Base-by-base conservation (phyloP, 2,329 filamentous ascomycete species). In the Xylaria hypoxylon region DNA sequence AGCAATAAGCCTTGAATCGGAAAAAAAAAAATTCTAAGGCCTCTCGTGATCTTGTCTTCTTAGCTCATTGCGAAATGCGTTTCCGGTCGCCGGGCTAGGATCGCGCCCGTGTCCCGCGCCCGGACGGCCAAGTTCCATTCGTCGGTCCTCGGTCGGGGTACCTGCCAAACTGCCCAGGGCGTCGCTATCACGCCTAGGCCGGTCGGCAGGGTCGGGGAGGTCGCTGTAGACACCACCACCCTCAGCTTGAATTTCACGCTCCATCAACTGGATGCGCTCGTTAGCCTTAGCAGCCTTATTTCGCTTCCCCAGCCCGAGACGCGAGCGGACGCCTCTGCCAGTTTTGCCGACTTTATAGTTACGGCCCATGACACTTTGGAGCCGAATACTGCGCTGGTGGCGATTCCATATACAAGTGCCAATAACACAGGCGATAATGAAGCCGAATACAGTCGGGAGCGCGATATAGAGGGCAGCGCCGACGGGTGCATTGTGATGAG, bases 331-430 rank as follows among this genome's bases (percentile, higher is more conserved):
- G 74, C 64, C 74, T 72, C 76, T 77, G 59, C 78, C 51, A 73
- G 59, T 75, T 72, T 77, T 77, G 58, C 78, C 75, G 63, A 81
- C 77, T 64, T 83, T 81, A 75, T 85, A 85, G 45, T 84, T 82
- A 68, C 80, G 73, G 68, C 80, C 73, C 80, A 87, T 84, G 77
- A 87, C 78, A 72, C 83, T 85, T 59, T 83, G 85, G 52, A 88
- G 73, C 4, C 78, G 77, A 66, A 88, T 85, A 66, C 75, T 75
- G 62, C 86, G 82, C n/a, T 80, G 77, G 72, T 83, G 80, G 61
- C 81, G 79, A 77, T 87, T 86, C 81, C 82, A 87, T 80, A 90
- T 60, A 79, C 84, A 81, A 77, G 88, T 75, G 77, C 89, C 80
- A 78, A 89, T 48, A 71, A 87, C 65, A 68, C 85, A 78, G 55